phyloP scores from a whole-genome alignment of 352 stramenopile species.

The Phytophthora constricta region DNA sequence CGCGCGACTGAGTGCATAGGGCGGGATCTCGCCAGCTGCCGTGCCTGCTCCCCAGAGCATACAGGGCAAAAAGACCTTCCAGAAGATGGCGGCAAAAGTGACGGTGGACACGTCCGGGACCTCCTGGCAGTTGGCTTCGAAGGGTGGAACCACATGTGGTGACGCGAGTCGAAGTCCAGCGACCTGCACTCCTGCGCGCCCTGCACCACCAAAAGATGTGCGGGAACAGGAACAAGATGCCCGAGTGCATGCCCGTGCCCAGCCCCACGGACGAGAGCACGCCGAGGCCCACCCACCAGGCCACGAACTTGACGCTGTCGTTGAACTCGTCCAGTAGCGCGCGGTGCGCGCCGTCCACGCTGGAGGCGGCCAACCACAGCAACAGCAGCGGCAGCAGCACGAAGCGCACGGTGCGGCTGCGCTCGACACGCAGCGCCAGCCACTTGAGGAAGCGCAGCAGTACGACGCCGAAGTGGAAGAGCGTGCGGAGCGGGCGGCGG shows the following conservation, averaged over 20 bases:
- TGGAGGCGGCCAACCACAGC: constrained; percentile 72
- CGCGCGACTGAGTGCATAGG: constrained; percentile 92
- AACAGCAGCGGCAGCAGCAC: constrained; percentile 74
- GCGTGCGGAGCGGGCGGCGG: constrained; percentile 68
- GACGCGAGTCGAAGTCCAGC: constrained; percentile 86
- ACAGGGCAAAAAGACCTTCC: constrained; percentile 89
- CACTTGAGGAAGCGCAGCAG: constrained; percentile 78
- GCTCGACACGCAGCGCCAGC: constrained; percentile 63
- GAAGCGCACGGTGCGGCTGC: constrained; percentile 82
- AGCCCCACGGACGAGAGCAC: constrained; percentile 95
- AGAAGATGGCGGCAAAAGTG: constrained; percentile 89
- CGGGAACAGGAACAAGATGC: constrained; percentile 94
- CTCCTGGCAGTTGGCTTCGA: constrained; percentile 71
- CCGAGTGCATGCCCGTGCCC: constrained; percentile 94
- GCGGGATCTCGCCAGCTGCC: constrained; percentile 93
- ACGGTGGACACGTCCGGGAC: constrained; percentile 52
- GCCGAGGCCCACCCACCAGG: constrained; percentile 94
- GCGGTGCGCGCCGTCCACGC: constrained; percentile 75
- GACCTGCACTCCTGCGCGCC: constrained; percentile 88
- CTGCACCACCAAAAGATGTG: constrained; percentile 95
- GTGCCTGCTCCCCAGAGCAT: constrained; percentile 95
- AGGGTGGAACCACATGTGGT: constrained; percentile 93
- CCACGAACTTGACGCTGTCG: constrained; percentile 84
- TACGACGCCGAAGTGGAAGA: constrained; percentile 88
- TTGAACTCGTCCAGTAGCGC: constrained; percentile 86